Evolutionary conservation across 371 early-diverging fungal species (phyloP).

Genomic region (Ordospora colligata): DNA sequence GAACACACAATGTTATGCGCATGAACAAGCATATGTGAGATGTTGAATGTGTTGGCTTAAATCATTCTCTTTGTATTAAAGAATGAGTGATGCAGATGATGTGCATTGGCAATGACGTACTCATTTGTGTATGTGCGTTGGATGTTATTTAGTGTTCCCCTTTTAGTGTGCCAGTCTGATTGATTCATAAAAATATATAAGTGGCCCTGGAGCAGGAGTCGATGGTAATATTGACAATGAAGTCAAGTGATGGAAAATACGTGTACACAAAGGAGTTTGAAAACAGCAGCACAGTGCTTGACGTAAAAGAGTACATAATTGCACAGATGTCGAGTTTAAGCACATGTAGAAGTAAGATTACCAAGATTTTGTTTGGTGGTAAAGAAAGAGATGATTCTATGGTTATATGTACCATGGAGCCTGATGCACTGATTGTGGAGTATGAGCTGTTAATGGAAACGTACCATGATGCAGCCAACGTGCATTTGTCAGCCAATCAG

Average conservation of each 20-base stretch:
- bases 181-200: slow-evolving; percentile 10
- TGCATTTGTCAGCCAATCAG: no score
- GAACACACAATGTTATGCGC: no score
- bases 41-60: no score
- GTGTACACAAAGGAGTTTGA: slow-evolving; percentile 10
- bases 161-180: background rate
- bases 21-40: no score
- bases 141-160: no score
- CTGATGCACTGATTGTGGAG: no score
- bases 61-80: no score
- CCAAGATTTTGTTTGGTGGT: background rate
- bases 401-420: no score
- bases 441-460: no score
- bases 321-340: background rate
- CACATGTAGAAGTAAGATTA: background rate
- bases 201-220: background rate
- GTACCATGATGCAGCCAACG: no score
- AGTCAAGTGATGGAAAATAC: background rate
- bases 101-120: no score
- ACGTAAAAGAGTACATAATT: background rate
- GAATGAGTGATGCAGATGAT: no score
- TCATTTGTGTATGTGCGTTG: background rate
- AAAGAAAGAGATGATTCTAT: background rate
- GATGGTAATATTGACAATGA: background rate
- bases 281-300: background rate